Conservation (phyloP, 106 monocot genomes). For the Acorus calamus region DNA sequence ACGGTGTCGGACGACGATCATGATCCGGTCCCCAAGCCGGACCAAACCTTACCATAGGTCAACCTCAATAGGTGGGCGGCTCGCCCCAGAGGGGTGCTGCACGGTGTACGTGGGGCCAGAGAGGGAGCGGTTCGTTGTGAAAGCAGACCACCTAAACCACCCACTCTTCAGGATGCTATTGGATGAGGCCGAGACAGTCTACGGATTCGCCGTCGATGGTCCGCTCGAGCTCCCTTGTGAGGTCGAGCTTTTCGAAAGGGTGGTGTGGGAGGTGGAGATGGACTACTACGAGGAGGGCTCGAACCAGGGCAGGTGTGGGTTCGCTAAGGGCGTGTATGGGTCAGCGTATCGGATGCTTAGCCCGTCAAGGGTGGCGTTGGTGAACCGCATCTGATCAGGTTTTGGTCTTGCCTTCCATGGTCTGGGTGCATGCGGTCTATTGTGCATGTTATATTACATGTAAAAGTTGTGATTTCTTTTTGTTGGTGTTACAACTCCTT, state of each 20-base stretch:
- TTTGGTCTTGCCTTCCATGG: too few relatives aligned
- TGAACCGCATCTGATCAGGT: too few relatives aligned
- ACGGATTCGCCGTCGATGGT: slow-evolving; percentile 30
- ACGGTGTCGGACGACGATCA: slow-evolving; percentile 17
- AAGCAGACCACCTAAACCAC: slow-evolving; percentile 44
- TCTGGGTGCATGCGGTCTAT: too few relatives aligned
- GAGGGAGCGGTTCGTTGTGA: slow-evolving; percentile 42
- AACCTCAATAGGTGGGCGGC: not conserved
- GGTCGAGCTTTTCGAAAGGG: slow-evolving; percentile 23
- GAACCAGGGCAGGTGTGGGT: not conserved
- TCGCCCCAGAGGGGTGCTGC: slow-evolving; percentile 33
- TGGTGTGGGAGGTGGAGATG: slow-evolving; percentile 40
- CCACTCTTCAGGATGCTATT: slow-evolving; percentile 40
- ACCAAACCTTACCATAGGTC: not conserved
- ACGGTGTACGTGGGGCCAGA: slow-evolving; percentile 44
- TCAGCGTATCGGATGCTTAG: too few relatives aligned
- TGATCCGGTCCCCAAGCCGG: not conserved
- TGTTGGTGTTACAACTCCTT: too few relatives aligned
- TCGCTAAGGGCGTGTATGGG: not conserved
- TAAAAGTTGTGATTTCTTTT: too few relatives aligned
- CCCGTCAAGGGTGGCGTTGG: too few relatives aligned
- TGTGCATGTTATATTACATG: too few relatives aligned
- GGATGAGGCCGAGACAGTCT: slow-evolving; percentile 48
- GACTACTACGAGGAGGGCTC: slow-evolving; percentile 1
- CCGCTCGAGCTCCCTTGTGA: slow-evolving; percentile 46